Percentiles rank a stretch among this genome's conserved stretches.
These are phyloP conservation scores for Cucurbita ficifolia DNA, from an alignment of 306 rosid species.

Conservation along the genomic window DNA sequence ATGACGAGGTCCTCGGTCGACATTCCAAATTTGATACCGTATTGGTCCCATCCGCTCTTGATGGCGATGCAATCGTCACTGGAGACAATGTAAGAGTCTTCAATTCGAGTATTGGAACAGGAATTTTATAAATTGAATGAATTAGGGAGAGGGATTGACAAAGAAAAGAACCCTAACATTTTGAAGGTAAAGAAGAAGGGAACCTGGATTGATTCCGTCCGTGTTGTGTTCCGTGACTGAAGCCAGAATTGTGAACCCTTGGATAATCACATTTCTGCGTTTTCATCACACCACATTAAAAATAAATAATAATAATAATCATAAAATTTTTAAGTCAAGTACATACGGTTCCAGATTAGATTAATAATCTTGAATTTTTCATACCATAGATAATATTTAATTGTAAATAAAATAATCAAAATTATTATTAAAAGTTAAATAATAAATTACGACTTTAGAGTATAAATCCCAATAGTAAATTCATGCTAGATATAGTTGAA, in stretches of 20 bases:
- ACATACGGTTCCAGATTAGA: too few species aligned
- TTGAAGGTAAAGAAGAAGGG: background rate
- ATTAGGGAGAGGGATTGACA: background rate
- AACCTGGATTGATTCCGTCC: slow-evolving; percentile 67
- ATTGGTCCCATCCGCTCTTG: slow-evolving; percentile 64
- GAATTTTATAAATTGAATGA: slow-evolving; percentile 30
- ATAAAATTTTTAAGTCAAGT: too few species aligned
- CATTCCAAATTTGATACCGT: slow-evolving; percentile 50
- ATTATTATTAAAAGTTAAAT: too few species aligned
- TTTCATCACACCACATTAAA: too few species aligned
- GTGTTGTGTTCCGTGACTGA: slow-evolving; percentile 65
- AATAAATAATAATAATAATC: too few species aligned
- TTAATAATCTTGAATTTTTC: too few species aligned
- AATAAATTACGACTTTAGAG: too few species aligned
- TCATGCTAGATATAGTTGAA: too few species aligned
- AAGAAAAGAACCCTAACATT: background rate
- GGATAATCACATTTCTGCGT: slow-evolving; percentile 32
- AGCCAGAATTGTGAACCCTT: slow-evolving; percentile 48
- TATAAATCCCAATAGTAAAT: too few species aligned
- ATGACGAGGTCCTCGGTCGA: slow-evolving; percentile 38
- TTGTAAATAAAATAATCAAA: too few species aligned
- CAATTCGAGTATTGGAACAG: slow-evolving; percentile 24
- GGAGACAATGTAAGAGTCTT: slow-evolving; percentile 59
- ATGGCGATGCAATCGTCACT: slow-evolving; percentile 59
- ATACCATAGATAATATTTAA: too few species aligned